Evolutionary conservation across 2,329 filamentous ascomycete species (phyloP).

Genomic region (Cercospora sp.): DNA sequence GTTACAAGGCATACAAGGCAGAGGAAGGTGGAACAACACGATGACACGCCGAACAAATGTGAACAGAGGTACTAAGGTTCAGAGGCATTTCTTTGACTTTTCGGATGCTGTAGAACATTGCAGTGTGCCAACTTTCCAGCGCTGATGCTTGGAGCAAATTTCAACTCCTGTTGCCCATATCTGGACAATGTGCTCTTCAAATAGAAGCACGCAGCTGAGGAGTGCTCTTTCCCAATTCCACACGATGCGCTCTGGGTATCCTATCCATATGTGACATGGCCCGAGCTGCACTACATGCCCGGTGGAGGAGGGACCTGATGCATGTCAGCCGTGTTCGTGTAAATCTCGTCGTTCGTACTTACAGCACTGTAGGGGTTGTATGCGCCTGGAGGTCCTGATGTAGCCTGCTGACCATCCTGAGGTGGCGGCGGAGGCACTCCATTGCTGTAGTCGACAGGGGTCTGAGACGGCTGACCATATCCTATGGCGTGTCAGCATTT

Average conservation of each 20-base stretch:
- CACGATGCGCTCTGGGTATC: background rate
- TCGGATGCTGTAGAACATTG: background rate
- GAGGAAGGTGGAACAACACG: background rate
- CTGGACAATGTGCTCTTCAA: background rate
- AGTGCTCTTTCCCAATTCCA: background rate
- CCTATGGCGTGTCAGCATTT: background rate
- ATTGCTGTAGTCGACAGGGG: conserved; percentile 12
- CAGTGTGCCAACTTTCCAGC: background rate
- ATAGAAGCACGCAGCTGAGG: background rate
- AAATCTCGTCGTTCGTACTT: background rate
- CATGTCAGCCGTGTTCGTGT: background rate
- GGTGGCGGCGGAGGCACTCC: conserved; percentile 7
- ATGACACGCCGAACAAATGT: background rate
- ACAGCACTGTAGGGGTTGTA: conserved; percentile 13
- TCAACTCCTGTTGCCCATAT: background rate
- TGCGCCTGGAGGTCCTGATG: conserved; percentile 7
- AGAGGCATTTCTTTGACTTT: background rate
- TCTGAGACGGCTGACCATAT: conserved; percentile 6
- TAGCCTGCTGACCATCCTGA: conserved; percentile 2
- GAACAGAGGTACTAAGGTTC: background rate
- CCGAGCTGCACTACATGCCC: conserved; percentile 5
- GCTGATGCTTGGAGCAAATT: background rate
- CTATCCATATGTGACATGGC: background rate
- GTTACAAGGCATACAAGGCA: background rate
- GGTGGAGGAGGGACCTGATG: conserved; percentile 12